Evolutionary conservation across 371 early-diverging fungal genomes (phyloP).

Genomic region (Actinomucor elegans): DNA sequence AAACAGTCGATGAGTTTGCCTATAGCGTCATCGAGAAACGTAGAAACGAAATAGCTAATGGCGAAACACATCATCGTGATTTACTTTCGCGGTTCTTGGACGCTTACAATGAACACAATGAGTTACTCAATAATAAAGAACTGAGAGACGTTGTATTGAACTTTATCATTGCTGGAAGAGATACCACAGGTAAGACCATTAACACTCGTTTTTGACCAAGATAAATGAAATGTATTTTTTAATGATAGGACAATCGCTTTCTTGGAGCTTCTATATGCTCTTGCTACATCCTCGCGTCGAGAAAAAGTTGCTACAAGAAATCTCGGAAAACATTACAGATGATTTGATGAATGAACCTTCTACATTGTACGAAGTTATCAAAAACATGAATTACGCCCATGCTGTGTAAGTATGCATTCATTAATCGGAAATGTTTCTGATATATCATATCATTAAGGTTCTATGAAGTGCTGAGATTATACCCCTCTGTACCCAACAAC

Average conservation of each 20-base stretch:
- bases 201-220: no score
- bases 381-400: constrained; percentile 56
- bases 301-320: constrained; percentile 56
- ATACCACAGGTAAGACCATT: constrained; percentile 75
- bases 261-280: constrained; percentile 69
- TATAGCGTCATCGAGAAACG: constrained; percentile 45
- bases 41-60: constrained; percentile 35
- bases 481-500: constrained; percentile 72
- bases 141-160: constrained; percentile 70
- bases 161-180: constrained; percentile 68
- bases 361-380: constrained; percentile 44
- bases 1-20: constrained; percentile 51
- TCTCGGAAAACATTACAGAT: constrained; percentile 30
- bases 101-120: constrained; percentile 52
- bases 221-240: no score
- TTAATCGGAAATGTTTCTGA: neutral
- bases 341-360: constrained; percentile 26
- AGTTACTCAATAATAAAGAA: constrained; percentile 44
- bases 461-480: constrained; percentile 66
- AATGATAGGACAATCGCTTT: constrained; percentile 70
- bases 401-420: constrained; percentile 30
- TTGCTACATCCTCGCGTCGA: constrained; percentile 54
- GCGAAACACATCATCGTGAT: constrained; percentile 49
- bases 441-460: neutral
- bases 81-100: constrained; percentile 65